Base-by-base conservation (phyloP, 495 filamentous ascomycete species). In the Xylaria acuta region DNA sequence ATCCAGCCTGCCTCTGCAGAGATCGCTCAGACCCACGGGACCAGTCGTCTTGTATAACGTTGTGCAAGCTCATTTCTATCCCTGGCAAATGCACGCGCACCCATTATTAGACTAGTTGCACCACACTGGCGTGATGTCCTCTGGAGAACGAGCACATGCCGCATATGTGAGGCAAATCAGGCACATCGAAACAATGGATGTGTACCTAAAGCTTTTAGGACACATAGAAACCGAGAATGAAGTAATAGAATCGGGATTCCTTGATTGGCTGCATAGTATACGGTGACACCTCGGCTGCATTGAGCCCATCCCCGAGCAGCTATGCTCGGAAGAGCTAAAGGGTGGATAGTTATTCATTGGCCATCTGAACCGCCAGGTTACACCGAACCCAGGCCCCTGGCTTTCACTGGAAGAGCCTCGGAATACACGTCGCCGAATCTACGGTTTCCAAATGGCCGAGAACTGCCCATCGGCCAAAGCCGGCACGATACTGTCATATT, bases 251-350 rank as follows among this genome's bases (percentile, higher is more conserved):
- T 32, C 49, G 20, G 40, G 45, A 49, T 59, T 59, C 60, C 66
- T 67, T 72, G 63, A 72, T 72, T 72, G 63, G 70, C 36, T 67
- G 63, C 51, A 59, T 41, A 18, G 36, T 25, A 67, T 27, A 60
- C 40, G 63, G 70, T 41, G 70, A 67, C 63, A 60, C 62, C 40
- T 64, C 70, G 70, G 70, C 70, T 72, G 70, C 62, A 72, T 67
- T 47, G 51, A 60, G 40, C 34, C 62, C 51, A 67, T 66, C 40
- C 69, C 58, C 27, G 70, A 59, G 40, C 14, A 45, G 45, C 51
- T 27, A 58, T 51, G 32, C 70, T 34, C 30, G 36, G 20, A 34
- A 12, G 27, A 38, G 40, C 49, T 6, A 25, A 62, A 22, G 11
- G 47, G 43, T 51, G 45, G 40, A 18, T 53, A 36, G 22, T 25